Base-by-base conservation (phyloP, 352 stramenopile species). In the Globisporangium perplexum region DNA sequence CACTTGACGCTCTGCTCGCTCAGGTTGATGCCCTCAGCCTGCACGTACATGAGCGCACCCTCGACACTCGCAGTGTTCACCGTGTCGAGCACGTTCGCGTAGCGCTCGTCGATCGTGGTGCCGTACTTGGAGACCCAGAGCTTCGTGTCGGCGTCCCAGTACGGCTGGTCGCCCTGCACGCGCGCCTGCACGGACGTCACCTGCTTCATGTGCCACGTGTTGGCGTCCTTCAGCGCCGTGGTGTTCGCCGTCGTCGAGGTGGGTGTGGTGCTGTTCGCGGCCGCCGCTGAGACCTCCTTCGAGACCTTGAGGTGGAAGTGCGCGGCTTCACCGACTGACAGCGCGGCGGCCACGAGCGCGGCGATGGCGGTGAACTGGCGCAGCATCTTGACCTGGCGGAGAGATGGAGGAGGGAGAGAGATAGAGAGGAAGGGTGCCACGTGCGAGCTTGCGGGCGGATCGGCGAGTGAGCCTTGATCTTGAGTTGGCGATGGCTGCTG, bases 181-280 rank as follows among this genome's bases (percentile, higher is more conserved):
- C 79, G 76, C 4, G 74, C 76, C 36, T 88, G 76, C n/a, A 90
- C 57, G 23, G 77, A 72, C 11, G 61, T 63, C 26, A 90, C 72
- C 2, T 69, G 68, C 42, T 61, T 67, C 64, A 79, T 85, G 60
- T 81, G 70, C 54, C 69, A 83, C 36, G 66, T 58, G 55, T 83
- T 69, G 17, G 38, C 38, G 53, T 59, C 51, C n/a, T n/a, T n/a
- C n/a, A n/a, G n/a, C 18, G 15, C 28, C 12, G 53, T 24, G 53
- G 39, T 35, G 35, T 48, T 30, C 10, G 24, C 55, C 28, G 38
- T 50, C 4, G 48, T 39, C 5, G 31, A 18, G 33, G 30, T 28
- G 39, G 26, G 24, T 10, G 22, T 12, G 46, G 31, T 44, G 36
- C 17, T 15, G 31, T 12, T 15, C 10, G 31, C 31, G 10, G 53